These are phyloP conservation scores for Didymella arachidicola DNA, from an alignment of 2,329 filamentous ascomycete genomes.

Conservation along the genomic window DNA sequence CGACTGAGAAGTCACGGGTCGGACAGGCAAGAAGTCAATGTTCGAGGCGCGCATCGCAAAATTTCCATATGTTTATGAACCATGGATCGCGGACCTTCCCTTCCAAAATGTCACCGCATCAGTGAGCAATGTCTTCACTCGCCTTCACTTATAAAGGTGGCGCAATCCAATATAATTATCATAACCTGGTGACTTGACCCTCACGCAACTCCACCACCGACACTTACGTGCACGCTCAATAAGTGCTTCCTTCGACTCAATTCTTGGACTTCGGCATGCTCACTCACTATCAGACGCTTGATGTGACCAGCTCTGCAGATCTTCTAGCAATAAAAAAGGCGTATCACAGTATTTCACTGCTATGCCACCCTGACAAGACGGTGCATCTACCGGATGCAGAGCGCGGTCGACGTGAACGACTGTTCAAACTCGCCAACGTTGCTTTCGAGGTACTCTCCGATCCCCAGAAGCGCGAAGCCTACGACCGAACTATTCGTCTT, in stretches of 20 bases:
- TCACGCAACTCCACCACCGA: neutral
- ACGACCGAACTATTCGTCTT: neutral
- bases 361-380: constrained; percentile 8
- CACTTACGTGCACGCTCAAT: neutral
- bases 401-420: neutral
- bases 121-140: neutral
- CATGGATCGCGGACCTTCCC: neutral
- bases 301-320: neutral
- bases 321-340: constrained; percentile 4
- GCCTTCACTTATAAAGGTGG: too few relatives aligned
- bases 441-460: constrained; percentile 6
- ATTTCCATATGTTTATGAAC: neutral
- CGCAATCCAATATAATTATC: neutral
- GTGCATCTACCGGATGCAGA: neutral
- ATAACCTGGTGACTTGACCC: neutral
- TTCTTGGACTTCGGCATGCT: neutral
- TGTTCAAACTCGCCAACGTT: constrained; percentile 4
- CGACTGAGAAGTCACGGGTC: neutral
- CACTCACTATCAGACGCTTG: constrained; percentile 1
- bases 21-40: neutral
- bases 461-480: neutral
- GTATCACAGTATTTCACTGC: constrained; percentile 4
- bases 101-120: neutral
- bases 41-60: neutral
- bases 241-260: neutral